phyloP scores from a whole-genome alignment of 2,329 filamentous ascomycete species.

The Pezicula carpinea region DNA sequence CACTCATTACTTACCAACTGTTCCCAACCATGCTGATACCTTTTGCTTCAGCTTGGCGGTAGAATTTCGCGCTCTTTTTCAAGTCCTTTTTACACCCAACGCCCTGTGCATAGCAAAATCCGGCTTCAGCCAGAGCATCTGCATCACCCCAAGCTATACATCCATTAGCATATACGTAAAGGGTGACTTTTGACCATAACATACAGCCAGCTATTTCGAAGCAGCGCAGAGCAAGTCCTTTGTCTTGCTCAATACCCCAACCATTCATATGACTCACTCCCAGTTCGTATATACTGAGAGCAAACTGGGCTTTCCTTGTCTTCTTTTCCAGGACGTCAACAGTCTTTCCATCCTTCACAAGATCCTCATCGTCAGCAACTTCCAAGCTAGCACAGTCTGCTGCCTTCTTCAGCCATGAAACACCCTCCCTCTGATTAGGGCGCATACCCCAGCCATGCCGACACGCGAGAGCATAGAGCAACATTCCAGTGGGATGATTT shows the following conservation, averaged over 20 bases:
- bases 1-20: constrained; percentile 70
- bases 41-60: constrained; percentile 84
- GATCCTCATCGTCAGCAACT: constrained; percentile 75
- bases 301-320: constrained; percentile 87
- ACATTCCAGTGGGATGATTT: constrained; percentile 88
- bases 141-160: constrained; percentile 79
- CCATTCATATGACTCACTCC: constrained; percentile 97
- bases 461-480: constrained; percentile 90
- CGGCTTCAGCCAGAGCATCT: constrained; percentile 89
- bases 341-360: constrained; percentile 55
- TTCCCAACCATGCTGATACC: constrained; percentile 98
- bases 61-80: constrained; percentile 88
- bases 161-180: constrained; percentile 19
- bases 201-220: constrained; percentile 90
- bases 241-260: constrained; percentile 95
- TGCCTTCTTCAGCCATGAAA: constrained; percentile 87
- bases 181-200: not conserved
- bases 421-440: constrained; percentile 81
- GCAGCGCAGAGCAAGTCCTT: constrained; percentile 78
- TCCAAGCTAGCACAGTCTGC: constrained; percentile 80
- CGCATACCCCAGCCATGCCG: constrained; percentile 98
- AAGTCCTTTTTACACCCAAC: constrained; percentile 93
- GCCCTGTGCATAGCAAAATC: constrained; percentile 93
- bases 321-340: constrained; percentile 68
- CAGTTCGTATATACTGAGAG: constrained; percentile 91